Evolutionary conservation across 768 basidiomycete species (phyloP).

Genomic region (Solioccasus polychromus): DNA sequence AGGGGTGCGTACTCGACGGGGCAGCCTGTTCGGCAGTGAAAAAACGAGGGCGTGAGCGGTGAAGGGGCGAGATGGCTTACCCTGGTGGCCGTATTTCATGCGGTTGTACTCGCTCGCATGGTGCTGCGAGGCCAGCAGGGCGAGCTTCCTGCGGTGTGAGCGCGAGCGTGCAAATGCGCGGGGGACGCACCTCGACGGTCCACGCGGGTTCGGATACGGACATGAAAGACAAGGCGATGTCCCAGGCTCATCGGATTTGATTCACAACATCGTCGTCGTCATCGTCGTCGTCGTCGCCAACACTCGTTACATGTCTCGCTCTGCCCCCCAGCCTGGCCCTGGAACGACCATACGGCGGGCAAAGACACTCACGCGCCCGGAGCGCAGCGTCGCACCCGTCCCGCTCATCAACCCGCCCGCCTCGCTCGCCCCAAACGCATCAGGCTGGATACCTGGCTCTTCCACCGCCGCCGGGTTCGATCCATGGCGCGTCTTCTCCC

Average conservation of each 20-base stretch:
- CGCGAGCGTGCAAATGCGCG: not conserved
- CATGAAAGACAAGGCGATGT: too few species aligned
- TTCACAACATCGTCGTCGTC: too few species aligned
- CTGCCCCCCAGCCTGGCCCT: constrained; percentile 21
- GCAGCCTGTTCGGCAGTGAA: constrained; percentile 45
- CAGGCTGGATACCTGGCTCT: constrained; percentile 36
- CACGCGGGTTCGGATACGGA: too few species aligned
- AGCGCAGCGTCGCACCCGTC: constrained; percentile 89
- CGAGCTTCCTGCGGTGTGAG: constrained; percentile 38
- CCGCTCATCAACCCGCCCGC: constrained; percentile 88
- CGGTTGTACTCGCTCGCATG: constrained; percentile 70
- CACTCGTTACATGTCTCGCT: constrained; percentile 22
- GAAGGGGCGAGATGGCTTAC: constrained; percentile 7
- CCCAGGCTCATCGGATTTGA: too few species aligned
- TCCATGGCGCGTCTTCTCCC: constrained; percentile 81
- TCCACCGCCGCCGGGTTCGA: constrained; percentile 35
- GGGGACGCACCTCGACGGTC: constrained; percentile 18
- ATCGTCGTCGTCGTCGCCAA: not conserved
- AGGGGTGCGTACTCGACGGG: constrained; percentile 60
- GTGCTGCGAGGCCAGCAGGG: constrained; percentile 67
- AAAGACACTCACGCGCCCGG: constrained; percentile 96
- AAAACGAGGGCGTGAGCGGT: not conserved
- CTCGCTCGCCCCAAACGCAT: constrained; percentile 35
- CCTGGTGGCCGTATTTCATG: constrained; percentile 58
- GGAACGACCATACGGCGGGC: constrained; percentile 74